Evolutionary conservation across 78 protist species (phyloP).

Genomic region (Isochrysis galbana): DNA sequence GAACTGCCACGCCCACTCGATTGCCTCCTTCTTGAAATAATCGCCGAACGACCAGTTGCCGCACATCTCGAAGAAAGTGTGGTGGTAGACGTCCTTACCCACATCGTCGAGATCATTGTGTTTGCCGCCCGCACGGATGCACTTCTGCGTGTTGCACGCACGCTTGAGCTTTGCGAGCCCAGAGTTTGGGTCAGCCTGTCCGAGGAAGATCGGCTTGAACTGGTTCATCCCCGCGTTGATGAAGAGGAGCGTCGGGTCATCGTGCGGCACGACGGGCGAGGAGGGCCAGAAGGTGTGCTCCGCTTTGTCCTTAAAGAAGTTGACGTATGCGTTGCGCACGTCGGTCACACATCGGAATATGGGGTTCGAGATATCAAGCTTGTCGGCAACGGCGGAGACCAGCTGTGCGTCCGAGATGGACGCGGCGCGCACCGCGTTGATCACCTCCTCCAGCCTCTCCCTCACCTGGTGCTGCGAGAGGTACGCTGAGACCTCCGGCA

Average conservation of each 20-base stretch:
- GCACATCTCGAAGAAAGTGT: conserved; percentile 98
- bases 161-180: conserved; percentile 79
- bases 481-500: not conserved
- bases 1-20: conserved; percentile 91
- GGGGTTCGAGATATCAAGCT: not conserved
- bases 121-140: conserved; percentile 99
- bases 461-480: not conserved
- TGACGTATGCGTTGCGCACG: conserved; percentile 85
- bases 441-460: not conserved
- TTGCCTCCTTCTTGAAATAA: conserved; percentile 95
- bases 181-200: conserved; percentile 75
- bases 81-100: conserved; percentile 92
- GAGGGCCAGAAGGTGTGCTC: conserved; percentile 81
- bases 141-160: conserved; percentile 93
- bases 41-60: conserved; percentile 92
- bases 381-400: not conserved
- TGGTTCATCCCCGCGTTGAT: conserved; percentile 98
- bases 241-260: conserved; percentile 95
- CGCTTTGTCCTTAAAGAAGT: conserved; percentile 72
- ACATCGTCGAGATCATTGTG: conserved; percentile 98
- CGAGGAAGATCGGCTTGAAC: conserved; percentile 51
- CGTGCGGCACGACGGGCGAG: conserved; percentile 77
- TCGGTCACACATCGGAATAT: not conserved
- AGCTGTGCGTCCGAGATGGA: not conserved
- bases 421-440: not conserved